Base-by-base conservation (phyloP, 1,284 basidiomycete genomes). In the Microbotryomycetes sp. region DNA sequence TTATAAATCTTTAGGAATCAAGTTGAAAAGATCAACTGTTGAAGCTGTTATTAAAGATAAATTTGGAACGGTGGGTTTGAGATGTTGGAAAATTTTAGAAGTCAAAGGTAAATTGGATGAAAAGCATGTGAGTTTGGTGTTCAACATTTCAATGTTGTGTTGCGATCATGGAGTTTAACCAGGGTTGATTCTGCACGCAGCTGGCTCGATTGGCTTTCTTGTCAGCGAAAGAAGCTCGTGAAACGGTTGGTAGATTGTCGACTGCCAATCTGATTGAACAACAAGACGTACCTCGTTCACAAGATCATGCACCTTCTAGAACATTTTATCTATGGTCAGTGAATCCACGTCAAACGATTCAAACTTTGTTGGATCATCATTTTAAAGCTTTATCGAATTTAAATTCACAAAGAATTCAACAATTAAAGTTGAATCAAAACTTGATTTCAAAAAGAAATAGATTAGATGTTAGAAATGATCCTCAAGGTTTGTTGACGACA, bases 31-130 rank as follows among this genome's bases (percentile, higher is more conserved):
- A 69, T 83, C 83, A 22, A 79, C 94, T 15, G 76, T 97, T 42
- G 88, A 92, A 71, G 84, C 87, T 22, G 82, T 92, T 28, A 83
- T 93, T 42, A 80, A 86, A 68, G 88, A 93, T 70, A 84, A 86
- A 68, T 86, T 92, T 73, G 92, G 92, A n/a, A 80, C 85, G 19
- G 84, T 86, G 49, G 92, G 89, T 15, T 86, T 92, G 3, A 81
- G 93, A 42, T 86, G 97, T 56, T 78, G 97, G 64, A 82, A 87
- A 55, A 80, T 97, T 23, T 77, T 98, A 30, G 76, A 89, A 54
- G 84, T 87, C 59, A 86, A 86, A n/a, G 91, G 90, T n/a, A 96
- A 96, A 77, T 86, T 94, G 79, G 90, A 93, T 65, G 94, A 97
- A 76, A 93, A 94, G 74, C 90, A 92, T 79, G 90, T 89, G 62